phyloP scores from a whole-genome alignment of 1,139 yeast species.

The Saccharomycopsis crataegensis region DNA sequence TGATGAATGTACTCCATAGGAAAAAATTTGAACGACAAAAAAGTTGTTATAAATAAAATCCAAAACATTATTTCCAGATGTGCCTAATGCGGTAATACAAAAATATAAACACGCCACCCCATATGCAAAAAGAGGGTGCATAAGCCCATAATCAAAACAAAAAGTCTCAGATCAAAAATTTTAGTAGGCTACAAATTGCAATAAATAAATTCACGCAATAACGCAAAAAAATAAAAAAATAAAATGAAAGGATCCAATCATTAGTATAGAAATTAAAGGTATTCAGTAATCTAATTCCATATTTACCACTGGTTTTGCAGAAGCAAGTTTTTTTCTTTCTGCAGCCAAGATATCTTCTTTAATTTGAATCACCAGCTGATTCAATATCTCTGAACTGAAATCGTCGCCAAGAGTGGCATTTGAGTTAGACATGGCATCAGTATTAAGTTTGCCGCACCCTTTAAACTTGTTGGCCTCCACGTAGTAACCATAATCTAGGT shows the following conservation, averaged over 20 bases:
- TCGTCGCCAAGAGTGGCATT: neutral
- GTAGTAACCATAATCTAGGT: conserved; percentile 8
- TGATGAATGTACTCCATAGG: neutral
- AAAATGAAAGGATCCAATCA: neutral
- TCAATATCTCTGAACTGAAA: neutral
- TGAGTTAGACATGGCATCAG: neutral
- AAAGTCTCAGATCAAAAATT: too few relatives aligned
- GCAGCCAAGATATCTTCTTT: conserved; percentile 11
- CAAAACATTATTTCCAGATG: too few relatives aligned
- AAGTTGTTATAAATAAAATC: too few relatives aligned
- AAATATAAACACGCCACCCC: too few relatives aligned
- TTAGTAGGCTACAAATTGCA: too few relatives aligned
- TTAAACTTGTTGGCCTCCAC: neutral
- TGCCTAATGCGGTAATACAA: too few relatives aligned
- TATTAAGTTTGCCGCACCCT: neutral
- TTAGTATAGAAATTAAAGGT: neutral
- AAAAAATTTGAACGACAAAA: conserved; percentile 21
- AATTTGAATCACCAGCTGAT: conserved; percentile 10
- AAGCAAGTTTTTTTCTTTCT: neutral
- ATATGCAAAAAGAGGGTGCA: too few relatives aligned
- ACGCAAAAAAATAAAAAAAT: neutral
- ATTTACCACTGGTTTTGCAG: neutral
- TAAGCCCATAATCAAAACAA: too few relatives aligned
- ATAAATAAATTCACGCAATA: conserved; percentile 13
- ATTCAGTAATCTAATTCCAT: conserved; percentile 12